Evolutionary conservation across 2,329 filamentous ascomycete genomes (phyloP), one percentile per base, ranked within the genome.

Genomic region (Penicillium olsonii): DNA sequence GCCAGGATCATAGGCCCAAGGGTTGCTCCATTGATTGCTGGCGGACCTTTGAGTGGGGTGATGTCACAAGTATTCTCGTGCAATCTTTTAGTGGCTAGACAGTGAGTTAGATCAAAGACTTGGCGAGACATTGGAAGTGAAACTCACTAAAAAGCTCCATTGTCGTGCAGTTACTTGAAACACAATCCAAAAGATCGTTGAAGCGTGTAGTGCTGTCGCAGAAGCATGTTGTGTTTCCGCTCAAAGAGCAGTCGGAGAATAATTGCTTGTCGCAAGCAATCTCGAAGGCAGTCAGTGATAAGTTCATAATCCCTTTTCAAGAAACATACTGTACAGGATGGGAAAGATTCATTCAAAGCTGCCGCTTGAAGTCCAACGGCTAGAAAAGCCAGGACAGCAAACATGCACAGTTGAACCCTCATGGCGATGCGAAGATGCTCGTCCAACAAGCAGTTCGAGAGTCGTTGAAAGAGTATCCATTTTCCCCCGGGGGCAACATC

Each of bases 81-180:
- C 2, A 53, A 11, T 27, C 49, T 50, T 45, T 47, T 53, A 10
- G 52, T 48, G 14, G 47, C 56, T 59, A 38, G 5, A 8, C 7
- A 17, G 26, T 20, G 10, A 19, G 35, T 49, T 42, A 52, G 31
- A 18, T n/a, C 24, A 3, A 14, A 14, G 26, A n/a, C 4, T 18
- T 11, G 37, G 14, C 24, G 29, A 52, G 37, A 26, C 46, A 24
- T 29, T 39, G 22, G 1, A 22, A 20, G 22, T 29, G 24, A 40
- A 37, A 52, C 53, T 33, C 19, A 57, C 55, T 54, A 33, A 56
- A 56, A 17, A 48, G 44, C 18, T 57, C 50, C 22, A 54, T 56
- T 5, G 41, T 35, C 2, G 55, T 52, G 41, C 55, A 57, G 15
- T 42, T 49, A n/a, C n/a, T 50, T 18, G 27, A 17, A 9, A 42